Evolutionary conservation across 495 filamentous ascomycete species (phyloP).

Genomic region (Penicillium malachiteum): DNA sequence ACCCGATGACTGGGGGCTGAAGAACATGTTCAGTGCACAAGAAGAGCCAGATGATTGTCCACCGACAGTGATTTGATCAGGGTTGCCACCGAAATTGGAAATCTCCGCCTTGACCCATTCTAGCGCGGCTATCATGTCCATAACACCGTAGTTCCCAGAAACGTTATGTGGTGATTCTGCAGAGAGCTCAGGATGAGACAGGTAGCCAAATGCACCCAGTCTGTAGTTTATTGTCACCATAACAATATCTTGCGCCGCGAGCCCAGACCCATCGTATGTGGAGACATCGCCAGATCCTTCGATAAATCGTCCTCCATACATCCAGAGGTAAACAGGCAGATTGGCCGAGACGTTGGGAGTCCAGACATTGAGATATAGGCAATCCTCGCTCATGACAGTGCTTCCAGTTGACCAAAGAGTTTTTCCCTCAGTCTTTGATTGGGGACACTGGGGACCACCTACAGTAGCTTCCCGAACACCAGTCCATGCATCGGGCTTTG

Average conservation of each 20-base stretch:
- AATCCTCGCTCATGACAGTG: conserved; percentile 26
- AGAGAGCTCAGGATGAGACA: conserved; percentile 15
- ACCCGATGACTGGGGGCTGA: conserved; percentile 8
- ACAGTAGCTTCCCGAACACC: conserved; percentile 20
- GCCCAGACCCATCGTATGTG: conserved; percentile 26
- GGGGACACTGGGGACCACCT: conserved; percentile 24
- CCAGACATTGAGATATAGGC: conserved; percentile 27
- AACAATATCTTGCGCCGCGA: conserved; percentile 26
- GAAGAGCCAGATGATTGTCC: conserved; percentile 53
- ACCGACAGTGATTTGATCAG: conserved; percentile 26
- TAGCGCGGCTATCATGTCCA: conserved; percentile 26
- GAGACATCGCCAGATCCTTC: conserved; percentile 23
- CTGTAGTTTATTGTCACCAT: conserved; percentile 33
- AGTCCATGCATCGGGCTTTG: conserved; percentile 4
- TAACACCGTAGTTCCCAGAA: conserved; percentile 36
- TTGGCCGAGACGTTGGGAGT: not conserved
- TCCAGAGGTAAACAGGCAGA: conserved; percentile 29
- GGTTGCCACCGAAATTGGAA: conserved; percentile 40
- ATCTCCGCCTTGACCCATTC: not conserved
- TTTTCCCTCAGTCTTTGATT: conserved; percentile 18
- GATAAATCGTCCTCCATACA: conserved; percentile 30
- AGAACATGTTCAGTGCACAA: conserved; percentile 24
- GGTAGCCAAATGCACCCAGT: conserved; percentile 34
- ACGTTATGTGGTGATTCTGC: conserved; percentile 29
- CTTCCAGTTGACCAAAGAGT: conserved; percentile 7